Evolutionary conservation across 257 asterid genomes (phyloP), one percentile per base, ranked within the genome.

Genomic region (Ilex aquifolium): DNA sequence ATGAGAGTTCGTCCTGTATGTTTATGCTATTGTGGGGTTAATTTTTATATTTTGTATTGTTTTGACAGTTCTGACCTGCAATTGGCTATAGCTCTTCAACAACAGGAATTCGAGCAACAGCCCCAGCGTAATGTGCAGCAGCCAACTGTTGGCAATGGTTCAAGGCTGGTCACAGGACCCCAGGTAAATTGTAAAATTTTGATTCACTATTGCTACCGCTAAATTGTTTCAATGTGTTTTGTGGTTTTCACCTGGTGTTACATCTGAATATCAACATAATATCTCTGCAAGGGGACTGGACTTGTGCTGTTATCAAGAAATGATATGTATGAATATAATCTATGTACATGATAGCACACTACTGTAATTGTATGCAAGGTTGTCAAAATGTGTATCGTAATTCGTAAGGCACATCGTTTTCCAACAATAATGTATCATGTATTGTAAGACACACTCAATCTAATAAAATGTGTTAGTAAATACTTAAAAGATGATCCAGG

Each of bases 71-170:
- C 97, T 51, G 97, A 92, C 78, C 75, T 84, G 79, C 95, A 92
- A 62, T 74, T 92, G 75, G 99, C 99, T 13, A 71, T 89, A 62
- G 99, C 95, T 69, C 99, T 92, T 76, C 99, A 92, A 72, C 97
- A 89, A 65, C 93, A 87, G 74, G 99, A 92, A 60, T 89, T 85
- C 66, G 99, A 92, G 60, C 86, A 88, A 36, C 95, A 84, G 68
- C 80, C 77, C 30, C 83, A 68, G 69, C 76, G 64, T 68, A 68
- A 63, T 63, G 44, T 61, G 53, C 92, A 72, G 60, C 91, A 69
- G 64, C 81, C 83, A 64, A 73, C 80, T 51, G 49, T 53, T 50
- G 69, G 73, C 61, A 77, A 77, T 44, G 72, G 82, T 73, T 80
- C 97, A 31, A 54, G 88, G 74, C 70, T 88, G 77, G 78, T 83